phyloP scores from a whole-genome alignment of 805 yeast species.

The Saccharomycopsis synnaedendra region DNA sequence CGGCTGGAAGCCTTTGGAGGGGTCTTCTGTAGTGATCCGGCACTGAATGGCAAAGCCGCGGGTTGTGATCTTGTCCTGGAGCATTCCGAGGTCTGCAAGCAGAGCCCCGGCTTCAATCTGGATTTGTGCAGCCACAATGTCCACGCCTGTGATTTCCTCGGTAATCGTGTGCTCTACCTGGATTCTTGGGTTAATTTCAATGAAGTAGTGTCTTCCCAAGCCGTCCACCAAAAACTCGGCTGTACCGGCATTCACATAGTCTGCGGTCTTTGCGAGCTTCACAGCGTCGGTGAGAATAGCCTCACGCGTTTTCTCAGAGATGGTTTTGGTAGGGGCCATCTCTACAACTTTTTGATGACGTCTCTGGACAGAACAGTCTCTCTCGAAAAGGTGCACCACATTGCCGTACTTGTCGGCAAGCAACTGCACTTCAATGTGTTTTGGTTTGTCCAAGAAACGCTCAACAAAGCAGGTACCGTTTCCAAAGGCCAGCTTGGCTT shows the following conservation, averaged over 20 bases:
- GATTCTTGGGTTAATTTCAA: conserved; percentile 95
- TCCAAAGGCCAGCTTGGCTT: conserved; percentile 93
- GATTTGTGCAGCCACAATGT: conserved; percentile 95
- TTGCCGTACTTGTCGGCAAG: conserved; percentile 91
- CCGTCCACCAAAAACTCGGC: conserved; percentile 93
- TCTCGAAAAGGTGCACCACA: conserved; percentile 89
- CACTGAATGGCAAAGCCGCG: conserved; percentile 98
- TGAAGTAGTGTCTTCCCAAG: conserved; percentile 92
- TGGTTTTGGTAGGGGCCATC: conserved; percentile 92
- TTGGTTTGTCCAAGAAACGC: conserved; percentile 88
- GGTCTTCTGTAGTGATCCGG: conserved; percentile 98
- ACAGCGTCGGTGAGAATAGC: conserved; percentile 94
- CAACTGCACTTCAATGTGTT: conserved; percentile 95
- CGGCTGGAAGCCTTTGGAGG: conserved; percentile 92
- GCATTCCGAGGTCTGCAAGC: conserved; percentile 77
- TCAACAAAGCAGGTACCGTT: conserved; percentile 97
- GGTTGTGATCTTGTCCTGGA: conserved; percentile 90
- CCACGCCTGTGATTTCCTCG: conserved; percentile 97
- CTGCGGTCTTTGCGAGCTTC: conserved; percentile 75
- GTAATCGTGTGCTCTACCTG: conserved; percentile 99
- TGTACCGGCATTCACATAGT: conserved; percentile 95
- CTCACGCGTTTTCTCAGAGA: conserved; percentile 75
- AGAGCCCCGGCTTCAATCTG: conserved; percentile 99
- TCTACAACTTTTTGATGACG: conserved; percentile 98
- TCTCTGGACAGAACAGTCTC: conserved; percentile 99